Evolutionary conservation across 1,139 yeast species (phyloP).

Genomic region (Taiozyma sp.): DNA sequence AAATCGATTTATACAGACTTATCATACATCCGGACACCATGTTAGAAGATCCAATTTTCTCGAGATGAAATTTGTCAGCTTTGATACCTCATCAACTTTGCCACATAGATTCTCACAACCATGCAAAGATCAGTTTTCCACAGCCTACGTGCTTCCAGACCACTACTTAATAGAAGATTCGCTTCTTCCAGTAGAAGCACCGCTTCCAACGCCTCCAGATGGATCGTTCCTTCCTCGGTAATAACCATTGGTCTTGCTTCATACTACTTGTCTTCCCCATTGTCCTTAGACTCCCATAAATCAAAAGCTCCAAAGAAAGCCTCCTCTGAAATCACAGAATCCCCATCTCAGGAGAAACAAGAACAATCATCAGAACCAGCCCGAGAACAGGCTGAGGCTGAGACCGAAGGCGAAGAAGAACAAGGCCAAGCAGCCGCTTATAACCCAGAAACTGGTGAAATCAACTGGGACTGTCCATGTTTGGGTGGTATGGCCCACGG

Average conservation of each 20-base stretch:
- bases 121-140: not conserved
- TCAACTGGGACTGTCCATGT: slow-evolving; percentile 99
- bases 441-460: slow-evolving; percentile 97
- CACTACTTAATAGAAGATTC: not conserved
- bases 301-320: not conserved
- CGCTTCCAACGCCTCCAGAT: slow-evolving; percentile 1
- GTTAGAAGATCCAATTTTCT: not conserved
- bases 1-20: not conserved
- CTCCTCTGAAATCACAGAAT: not conserved
- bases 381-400: slow-evolving; percentile 16
- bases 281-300: slow-evolving; percentile 16
- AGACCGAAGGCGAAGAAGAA: slow-evolving; percentile 15
- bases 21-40: not conserved
- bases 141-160: not conserved
- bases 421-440: slow-evolving; percentile 58
- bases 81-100: not conserved
- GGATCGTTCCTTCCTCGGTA: slow-evolving; percentile 15
- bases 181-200: not conserved
- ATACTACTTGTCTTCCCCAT: slow-evolving; percentile 15
- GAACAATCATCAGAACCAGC: slow-evolving; percentile 10
- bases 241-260: slow-evolving; percentile 14
- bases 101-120: not conserved
- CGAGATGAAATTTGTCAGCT: not conserved
- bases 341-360: slow-evolving; percentile 5
- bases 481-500: slow-evolving; percentile 99